A percentile compares a stretch with the other conserved stretches of the same genome.
These are phyloP conservation scores for Solanum chilense DNA, from an alignment of 257 asterid genomes.

Conservation along the genomic window DNA sequence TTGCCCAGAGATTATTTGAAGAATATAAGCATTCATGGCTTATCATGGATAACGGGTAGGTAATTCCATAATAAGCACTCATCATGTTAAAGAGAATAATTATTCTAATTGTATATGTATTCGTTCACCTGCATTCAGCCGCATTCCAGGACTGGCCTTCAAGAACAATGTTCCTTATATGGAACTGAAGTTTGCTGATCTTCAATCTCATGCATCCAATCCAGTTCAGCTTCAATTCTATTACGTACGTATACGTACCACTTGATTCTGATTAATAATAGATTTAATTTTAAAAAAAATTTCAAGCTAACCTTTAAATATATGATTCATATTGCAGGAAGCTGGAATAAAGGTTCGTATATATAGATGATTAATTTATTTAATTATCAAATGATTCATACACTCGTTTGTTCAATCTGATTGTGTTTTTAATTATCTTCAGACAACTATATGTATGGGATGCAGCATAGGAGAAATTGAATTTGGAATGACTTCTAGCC, in stretches of 20 bases:
- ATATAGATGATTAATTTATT: not conserved
- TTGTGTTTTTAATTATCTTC: not conserved
- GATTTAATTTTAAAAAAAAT: not conserved
- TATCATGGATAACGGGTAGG: not conserved
- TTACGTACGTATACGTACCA: constrained; percentile 33
- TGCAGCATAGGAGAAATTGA: constrained; percentile 75
- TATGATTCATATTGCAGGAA: constrained; percentile 34
- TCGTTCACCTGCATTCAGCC: constrained; percentile 17
- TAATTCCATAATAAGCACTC: not conserved
- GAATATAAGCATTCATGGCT: constrained; percentile 26
- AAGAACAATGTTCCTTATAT: constrained; percentile 39
- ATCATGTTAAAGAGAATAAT: not conserved
- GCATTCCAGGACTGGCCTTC: constrained; percentile 66
- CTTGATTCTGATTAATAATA: not conserved
- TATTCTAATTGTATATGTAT: not conserved
- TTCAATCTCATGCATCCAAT: constrained; percentile 27
- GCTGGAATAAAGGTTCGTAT: constrained; percentile 69
- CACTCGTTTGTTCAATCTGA: not conserved
- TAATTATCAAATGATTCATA: not conserved
- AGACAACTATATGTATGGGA: constrained; percentile 64
- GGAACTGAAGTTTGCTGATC: constrained; percentile 37
- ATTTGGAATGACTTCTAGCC: constrained; percentile 41
- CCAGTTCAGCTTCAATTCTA: constrained; percentile 55
- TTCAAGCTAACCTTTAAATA: not conserved
- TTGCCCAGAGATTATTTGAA: constrained; percentile 32